A percentile compares a stretch with the other conserved stretches of the same genome.
Evolutionary conservation across 1,139 yeast species (phyloP).

Genomic region (Debaryomyces coudertii): DNA sequence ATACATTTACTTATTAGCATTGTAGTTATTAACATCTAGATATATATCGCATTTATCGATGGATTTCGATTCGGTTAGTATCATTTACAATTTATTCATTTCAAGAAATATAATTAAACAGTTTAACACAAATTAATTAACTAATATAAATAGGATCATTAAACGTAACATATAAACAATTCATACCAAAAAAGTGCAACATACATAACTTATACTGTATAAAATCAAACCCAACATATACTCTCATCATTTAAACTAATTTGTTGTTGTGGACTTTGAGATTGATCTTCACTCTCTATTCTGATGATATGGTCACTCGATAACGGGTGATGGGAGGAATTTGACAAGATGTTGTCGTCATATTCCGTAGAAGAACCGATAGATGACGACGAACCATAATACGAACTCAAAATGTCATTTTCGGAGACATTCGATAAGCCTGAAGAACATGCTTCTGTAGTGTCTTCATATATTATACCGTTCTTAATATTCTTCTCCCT

Average conservation of each 20-base stretch:
- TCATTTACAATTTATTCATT: not conserved
- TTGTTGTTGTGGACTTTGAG: constrained; percentile 6
- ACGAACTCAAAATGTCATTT: constrained; percentile 30
- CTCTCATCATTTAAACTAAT: constrained; percentile 23
- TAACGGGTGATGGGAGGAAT: constrained; percentile 24
- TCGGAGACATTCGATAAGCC: constrained; percentile 13
- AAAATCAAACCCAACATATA: constrained; percentile 25
- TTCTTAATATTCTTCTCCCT: constrained; percentile 52
- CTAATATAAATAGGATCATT: not conserved
- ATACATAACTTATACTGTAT: not conserved
- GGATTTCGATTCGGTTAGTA: not conserved
- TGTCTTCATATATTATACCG: constrained; percentile 49
- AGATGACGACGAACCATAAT: constrained; percentile 18
- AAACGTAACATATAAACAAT: not conserved
- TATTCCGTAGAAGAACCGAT: constrained; percentile 19
- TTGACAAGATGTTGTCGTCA: constrained; percentile 26
- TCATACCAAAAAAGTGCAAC: not conserved
- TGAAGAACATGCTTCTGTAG: constrained; percentile 10
- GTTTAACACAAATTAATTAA: not conserved
- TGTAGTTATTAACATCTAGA: no score
- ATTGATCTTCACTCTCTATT: constrained; percentile 17
- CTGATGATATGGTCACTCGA: constrained; percentile 29
- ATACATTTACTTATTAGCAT: no score
- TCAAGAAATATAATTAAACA: not conserved
- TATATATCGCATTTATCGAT: not conserved